Percentiles rank a stretch among this genome's conserved stretches.
Conservation (phyloP, 164 flowering plant species). For the Umbellularia californica region DNA sequence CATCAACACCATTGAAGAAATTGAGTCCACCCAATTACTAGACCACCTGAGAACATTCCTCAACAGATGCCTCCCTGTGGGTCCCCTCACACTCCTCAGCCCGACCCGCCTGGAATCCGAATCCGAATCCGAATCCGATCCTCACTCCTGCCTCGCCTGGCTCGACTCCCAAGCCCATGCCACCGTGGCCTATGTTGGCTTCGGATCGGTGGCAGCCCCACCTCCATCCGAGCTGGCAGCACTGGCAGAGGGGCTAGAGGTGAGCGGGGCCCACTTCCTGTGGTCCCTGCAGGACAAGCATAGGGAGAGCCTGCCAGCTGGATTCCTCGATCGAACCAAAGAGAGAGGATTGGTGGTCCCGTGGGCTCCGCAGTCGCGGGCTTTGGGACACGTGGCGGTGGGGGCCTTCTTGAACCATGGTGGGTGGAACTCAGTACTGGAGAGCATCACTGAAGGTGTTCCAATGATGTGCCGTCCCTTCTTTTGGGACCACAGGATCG, state of each 20-base stretch:
- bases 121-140: slow-evolving; percentile 20
- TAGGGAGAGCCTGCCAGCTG: slow-evolving; percentile 11
- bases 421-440: slow-evolving; percentile 34
- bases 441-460: slow-evolving; percentile 27
- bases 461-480: slow-evolving; percentile 30
- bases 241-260: slow-evolving; percentile 29
- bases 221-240: slow-evolving; percentile 23
- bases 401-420: slow-evolving; percentile 31
- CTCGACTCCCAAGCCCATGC: slow-evolving; percentile 23
- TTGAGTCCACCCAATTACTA: slow-evolving; percentile 25
- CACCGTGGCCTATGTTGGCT: slow-evolving; percentile 53
- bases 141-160: slow-evolving; percentile 39
- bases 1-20: slow-evolving; percentile 44
- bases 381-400: slow-evolving; percentile 15
- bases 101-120: slow-evolving; percentile 11
- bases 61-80: slow-evolving; percentile 30
- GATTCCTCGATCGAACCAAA: slow-evolving; percentile 18
- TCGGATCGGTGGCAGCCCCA: slow-evolving; percentile 34
- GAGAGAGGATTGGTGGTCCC: slow-evolving; percentile 24
- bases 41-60: slow-evolving; percentile 29
- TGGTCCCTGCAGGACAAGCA: slow-evolving; percentile 23
- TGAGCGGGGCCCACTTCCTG: slow-evolving; percentile 18
- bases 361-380: slow-evolving; percentile 29
- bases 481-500: slow-evolving; percentile 28
- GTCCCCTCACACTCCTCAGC: slow-evolving; percentile 28